Evolutionary conservation across 208 protist species (phyloP), one percentile per base, ranked within the genome.

Genomic region (Trypanosoma caninum): DNA sequence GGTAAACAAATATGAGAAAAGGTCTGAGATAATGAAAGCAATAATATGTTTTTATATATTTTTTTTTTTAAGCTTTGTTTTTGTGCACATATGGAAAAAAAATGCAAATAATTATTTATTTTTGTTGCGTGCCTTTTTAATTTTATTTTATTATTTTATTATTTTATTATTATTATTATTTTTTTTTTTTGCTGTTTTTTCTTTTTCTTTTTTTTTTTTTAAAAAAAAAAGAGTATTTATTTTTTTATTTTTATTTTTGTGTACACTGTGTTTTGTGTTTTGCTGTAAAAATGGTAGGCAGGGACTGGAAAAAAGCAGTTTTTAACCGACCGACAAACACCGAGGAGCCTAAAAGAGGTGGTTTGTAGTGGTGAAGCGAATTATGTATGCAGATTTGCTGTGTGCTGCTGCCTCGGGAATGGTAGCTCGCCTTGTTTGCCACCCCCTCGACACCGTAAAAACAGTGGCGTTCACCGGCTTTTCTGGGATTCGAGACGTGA

Each of bases 361-460:
- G 10, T 18, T 13, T 44, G 4, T 44, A 44, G 10, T 5, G 16
- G 10, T n/a, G 40, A 44, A 50, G 20, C 44, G 22, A 25, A 25
- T 16, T 38, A 68, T 28, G 14, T 11, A 10, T 23, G 86, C 82
- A 73, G 76, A 93, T 28, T 18, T 89, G 22, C 33, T 80, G 16
- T 76, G 72, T 45, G 76, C 89, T 14, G 82, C 82, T 18, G 35
- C 76, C 2, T 70, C 89, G 0, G 89, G 89, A 8, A 73, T 89
- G 11, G 30, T 56, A 7, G 81, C 82, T 11, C 80, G 86, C 11
- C 2, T 87, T 3, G 30, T 82, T 1, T 89, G 80, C 56, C 89
- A 95, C 54, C 89, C 89, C 1, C 64, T 95, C 30, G 86, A 95
- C 63, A 95, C 89, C 0, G 72, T 80, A 35, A 95, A 95, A 61